A percentile compares a stretch with the other conserved stretches of the same genome.
Evolutionary conservation across 139 green algal species (phyloP).

Genomic region (Chara braunii): DNA sequence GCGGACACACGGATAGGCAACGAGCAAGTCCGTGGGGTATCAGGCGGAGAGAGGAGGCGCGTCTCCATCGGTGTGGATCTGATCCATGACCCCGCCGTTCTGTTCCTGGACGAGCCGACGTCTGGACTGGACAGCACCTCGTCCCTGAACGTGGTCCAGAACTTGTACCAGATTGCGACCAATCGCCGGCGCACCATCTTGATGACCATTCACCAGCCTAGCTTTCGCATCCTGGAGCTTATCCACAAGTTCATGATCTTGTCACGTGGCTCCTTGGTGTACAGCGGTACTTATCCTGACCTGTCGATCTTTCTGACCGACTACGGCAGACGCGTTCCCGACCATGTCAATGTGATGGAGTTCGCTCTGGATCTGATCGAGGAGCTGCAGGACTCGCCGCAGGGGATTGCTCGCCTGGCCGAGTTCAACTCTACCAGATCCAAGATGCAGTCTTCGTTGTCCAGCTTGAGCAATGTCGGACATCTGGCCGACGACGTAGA

Average conservation of each 20-base stretch:
- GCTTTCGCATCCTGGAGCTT: slow-evolving; percentile 37
- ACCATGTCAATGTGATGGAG: slow-evolving; percentile 36
- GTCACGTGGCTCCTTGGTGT: slow-evolving; percentile 7
- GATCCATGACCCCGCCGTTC: slow-evolving; percentile 52
- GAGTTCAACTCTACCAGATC: too few species aligned
- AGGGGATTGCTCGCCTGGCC: slow-evolving; percentile 5
- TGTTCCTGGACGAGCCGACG: slow-evolving; percentile 85
- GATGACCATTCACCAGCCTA: slow-evolving; percentile 92
- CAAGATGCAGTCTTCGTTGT: too few species aligned
- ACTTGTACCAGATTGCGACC: slow-evolving; percentile 26
- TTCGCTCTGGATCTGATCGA: slow-evolving; percentile 38
- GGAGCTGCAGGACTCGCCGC: slow-evolving; percentile 16
- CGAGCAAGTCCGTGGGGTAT: slow-evolving; percentile 34
- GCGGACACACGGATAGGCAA: slow-evolving; percentile 37
- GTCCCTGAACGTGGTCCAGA: slow-evolving; percentile 53
- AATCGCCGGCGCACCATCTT: slow-evolving; percentile 62
- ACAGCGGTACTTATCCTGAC: slow-evolving; percentile 17
- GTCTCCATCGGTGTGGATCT: slow-evolving; percentile 64
- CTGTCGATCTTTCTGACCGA: slow-evolving; percentile 14
- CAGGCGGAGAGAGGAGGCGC: slow-evolving; percentile 87
- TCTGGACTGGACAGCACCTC: slow-evolving; percentile 57
- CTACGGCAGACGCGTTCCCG: slow-evolving; percentile 17
- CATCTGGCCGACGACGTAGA: background rate
- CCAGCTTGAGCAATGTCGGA: background rate
- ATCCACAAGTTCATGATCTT: slow-evolving; percentile 32